Percentiles rank a stretch among this genome's conserved stretches.
phyloP scores from a whole-genome alignment of 2,329 filamentous ascomycete genomes.

The Scopulariopsis brevicaulis region DNA sequence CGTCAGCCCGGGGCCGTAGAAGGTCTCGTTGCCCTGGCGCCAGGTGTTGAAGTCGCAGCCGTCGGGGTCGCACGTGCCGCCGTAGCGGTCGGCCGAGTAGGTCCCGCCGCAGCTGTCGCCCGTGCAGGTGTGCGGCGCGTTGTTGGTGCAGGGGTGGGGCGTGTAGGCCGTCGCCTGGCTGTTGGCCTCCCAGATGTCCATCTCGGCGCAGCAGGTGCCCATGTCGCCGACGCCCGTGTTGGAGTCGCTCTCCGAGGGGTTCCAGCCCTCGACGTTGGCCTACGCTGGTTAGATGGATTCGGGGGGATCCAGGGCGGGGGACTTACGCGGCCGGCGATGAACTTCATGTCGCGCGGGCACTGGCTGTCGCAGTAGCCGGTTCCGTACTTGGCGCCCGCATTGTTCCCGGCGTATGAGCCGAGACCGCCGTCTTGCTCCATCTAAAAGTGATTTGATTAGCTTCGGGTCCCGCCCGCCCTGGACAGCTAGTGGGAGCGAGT shows the following conservation, averaged over 20 bases:
- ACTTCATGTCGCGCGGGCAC: slow-evolving; percentile 35
- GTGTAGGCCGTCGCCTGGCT: slow-evolving; percentile 17
- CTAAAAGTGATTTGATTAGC: neutral
- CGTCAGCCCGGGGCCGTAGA: slow-evolving; percentile 45
- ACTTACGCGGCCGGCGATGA: slow-evolving; percentile 26
- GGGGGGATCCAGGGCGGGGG: neutral
- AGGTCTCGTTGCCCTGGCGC: slow-evolving; percentile 47
- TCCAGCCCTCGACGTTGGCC: slow-evolving; percentile 30
- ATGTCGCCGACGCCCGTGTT: slow-evolving; percentile 35
- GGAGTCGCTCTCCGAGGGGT: slow-evolving; percentile 34
- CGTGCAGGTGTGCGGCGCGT: slow-evolving; percentile 23
- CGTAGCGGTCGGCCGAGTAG: slow-evolving; percentile 37
- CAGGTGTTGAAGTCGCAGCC: slow-evolving; percentile 57
- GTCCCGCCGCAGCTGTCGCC: slow-evolving; percentile 30
- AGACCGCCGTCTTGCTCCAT: slow-evolving; percentile 43
- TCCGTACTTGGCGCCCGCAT: slow-evolving; percentile 38
- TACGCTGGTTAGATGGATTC: neutral
- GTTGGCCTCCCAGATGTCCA: slow-evolving; percentile 35
- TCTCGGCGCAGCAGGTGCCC: slow-evolving; percentile 45
- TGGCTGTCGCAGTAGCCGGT: slow-evolving; percentile 40
- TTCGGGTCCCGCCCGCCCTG: neutral
- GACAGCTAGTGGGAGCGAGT: no score
- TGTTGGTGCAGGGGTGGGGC: slow-evolving; percentile 40
- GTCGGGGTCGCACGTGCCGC: slow-evolving; percentile 48
- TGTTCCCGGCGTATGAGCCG: slow-evolving; percentile 30